Conservation (phyloP, 805 yeast genomes). For the Teunomyces atbi region DNA sequence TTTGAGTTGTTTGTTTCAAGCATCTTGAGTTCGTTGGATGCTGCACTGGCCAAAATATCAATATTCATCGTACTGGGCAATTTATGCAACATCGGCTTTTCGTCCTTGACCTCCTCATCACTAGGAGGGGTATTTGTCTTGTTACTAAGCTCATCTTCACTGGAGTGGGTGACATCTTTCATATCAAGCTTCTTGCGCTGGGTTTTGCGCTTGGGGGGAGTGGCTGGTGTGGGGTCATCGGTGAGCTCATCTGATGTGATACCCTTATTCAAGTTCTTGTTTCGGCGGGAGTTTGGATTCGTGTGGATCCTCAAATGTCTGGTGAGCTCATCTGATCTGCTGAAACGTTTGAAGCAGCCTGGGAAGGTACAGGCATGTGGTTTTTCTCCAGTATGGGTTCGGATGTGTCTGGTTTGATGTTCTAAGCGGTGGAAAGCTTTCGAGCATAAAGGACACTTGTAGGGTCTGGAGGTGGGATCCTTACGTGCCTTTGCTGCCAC, state of each 20-base stretch:
- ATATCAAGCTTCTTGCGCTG: not conserved
- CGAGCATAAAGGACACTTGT: conserved; percentile 78
- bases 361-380: conserved; percentile 84
- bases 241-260: conserved; percentile 1
- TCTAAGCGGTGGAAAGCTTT: conserved; percentile 86
- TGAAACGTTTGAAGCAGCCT: conserved; percentile 78
- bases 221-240: conserved; percentile 1
- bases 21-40: conserved; percentile 51
- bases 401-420: conserved; percentile 86
- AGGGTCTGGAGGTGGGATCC: conserved; percentile 52
- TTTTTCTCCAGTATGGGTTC: conserved; percentile 93
- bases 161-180: not conserved
- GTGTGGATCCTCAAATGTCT: conserved; percentile 81
- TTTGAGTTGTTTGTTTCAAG: conserved; percentile 42
- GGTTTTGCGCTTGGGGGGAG: not conserved
- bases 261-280: conserved; percentile 26
- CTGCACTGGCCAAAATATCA: conserved; percentile 53
- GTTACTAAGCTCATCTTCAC: conserved; percentile 4
- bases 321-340: conserved; percentile 82
- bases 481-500: conserved; percentile 7
- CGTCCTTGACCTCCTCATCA: conserved; percentile 4
- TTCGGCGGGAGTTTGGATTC: conserved; percentile 49
- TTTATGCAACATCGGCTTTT: not conserved
- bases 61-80: conserved; percentile 35
- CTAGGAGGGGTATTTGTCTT: conserved; percentile 4